These are phyloP conservation scores for Chytridium lagenaria DNA, from an alignment of 371 early-diverging fungal species.

Conservation along the genomic window DNA sequence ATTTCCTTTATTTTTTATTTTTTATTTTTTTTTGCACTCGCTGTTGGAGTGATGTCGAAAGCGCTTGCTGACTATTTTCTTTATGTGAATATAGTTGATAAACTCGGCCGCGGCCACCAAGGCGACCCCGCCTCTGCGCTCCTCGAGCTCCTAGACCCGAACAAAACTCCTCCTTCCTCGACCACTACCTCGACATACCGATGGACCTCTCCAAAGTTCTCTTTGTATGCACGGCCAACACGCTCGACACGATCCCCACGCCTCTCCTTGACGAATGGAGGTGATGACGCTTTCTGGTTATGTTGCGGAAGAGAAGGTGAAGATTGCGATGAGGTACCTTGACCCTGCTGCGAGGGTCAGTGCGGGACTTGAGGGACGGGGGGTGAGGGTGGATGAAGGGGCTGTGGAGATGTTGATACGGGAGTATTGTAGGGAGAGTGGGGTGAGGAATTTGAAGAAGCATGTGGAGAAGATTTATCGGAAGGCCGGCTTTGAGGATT, in stretches of 20 bases:
- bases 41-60: too few relatives aligned
- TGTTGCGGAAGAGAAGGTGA: slow-evolving; percentile 94
- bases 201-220: slow-evolving; percentile 94
- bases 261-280: slow-evolving; percentile 98
- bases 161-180: slow-evolving; percentile 94
- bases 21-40: too few relatives aligned
- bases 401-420: slow-evolving; percentile 86
- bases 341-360: slow-evolving; percentile 81
- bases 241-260: slow-evolving; percentile 92
- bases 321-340: slow-evolving; percentile 91
- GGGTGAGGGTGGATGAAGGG: slow-evolving; percentile 73
- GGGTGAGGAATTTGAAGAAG: slow-evolving; percentile 96
- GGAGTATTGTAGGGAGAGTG: slow-evolving; percentile 94
- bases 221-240: slow-evolving; percentile 98
- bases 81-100: slow-evolving; percentile 89
- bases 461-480: slow-evolving; percentile 97
- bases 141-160: slow-evolving; percentile 96
- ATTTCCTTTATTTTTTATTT: too few relatives aligned
- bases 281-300: slow-evolving; percentile 95
- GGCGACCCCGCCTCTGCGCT: slow-evolving; percentile 97
- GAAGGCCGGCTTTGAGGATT: slow-evolving; percentile 91
- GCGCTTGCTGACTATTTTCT: too few relatives aligned
- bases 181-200: slow-evolving; percentile 98
- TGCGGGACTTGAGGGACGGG: slow-evolving; percentile 76
- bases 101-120: slow-evolving; percentile 94